A percentile compares a stretch with the other conserved stretches of the same genome.
phyloP scores from a whole-genome alignment of 2,329 filamentous ascomycete genomes.

The Trichoderma brevicompactum region DNA sequence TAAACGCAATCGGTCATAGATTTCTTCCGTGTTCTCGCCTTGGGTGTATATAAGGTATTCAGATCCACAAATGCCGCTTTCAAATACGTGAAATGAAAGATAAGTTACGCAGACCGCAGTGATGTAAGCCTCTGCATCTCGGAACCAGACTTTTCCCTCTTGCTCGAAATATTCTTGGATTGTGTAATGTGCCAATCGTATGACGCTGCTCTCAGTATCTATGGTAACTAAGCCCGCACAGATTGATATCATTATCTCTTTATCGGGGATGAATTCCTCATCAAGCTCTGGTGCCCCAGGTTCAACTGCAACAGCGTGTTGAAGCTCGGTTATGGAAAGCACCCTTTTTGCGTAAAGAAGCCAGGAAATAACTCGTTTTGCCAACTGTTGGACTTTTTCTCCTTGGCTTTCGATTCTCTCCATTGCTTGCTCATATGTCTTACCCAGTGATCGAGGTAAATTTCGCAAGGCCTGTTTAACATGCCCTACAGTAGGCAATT shows the following conservation, averaged over 20 bases:
- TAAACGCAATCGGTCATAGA: too few relatives aligned
- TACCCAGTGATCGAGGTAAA: background rate
- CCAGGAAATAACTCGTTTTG: slow-evolving; percentile 13
- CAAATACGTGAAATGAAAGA: slow-evolving; percentile 9
- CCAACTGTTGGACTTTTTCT: background rate
- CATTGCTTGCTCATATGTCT: slow-evolving; percentile 14
- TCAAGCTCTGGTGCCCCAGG: background rate
- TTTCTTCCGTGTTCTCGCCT: too few relatives aligned
- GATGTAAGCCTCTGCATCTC: background rate
- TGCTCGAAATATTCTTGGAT: slow-evolving; percentile 16
- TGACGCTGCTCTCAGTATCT: background rate
- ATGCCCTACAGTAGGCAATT: too few relatives aligned
- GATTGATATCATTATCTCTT: background rate
- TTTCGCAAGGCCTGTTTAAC: slow-evolving; percentile 2
- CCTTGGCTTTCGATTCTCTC: slow-evolving; percentile 11
- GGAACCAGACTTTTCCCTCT: background rate
- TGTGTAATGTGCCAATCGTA: slow-evolving; percentile 22
- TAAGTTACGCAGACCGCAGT: slow-evolving; percentile 9
- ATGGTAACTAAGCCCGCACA: slow-evolving; percentile 18
- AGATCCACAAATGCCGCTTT: background rate
- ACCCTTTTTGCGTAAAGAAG: slow-evolving; percentile 5
- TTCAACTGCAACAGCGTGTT: slow-evolving; percentile 1
- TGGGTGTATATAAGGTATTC: too few relatives aligned
- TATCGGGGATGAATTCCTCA: background rate
- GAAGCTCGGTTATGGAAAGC: slow-evolving; percentile 9